phyloP scores from a whole-genome alignment of 2,329 filamentous ascomycete genomes.

The Fusarium nurragi region DNA sequence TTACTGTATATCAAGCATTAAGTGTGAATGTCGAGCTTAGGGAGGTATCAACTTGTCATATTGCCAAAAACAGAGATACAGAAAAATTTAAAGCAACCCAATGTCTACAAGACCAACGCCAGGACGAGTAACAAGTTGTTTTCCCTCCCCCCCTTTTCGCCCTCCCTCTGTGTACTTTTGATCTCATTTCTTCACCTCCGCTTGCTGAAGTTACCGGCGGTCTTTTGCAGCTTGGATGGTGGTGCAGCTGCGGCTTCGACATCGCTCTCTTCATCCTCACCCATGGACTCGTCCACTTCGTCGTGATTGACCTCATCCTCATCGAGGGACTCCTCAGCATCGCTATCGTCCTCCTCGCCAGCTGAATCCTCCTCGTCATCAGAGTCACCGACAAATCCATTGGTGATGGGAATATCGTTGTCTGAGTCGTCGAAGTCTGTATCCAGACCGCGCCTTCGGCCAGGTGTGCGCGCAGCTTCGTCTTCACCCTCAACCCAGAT shows the following conservation, averaged over 20 bases:
- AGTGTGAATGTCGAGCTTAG: slow-evolving; percentile 2
- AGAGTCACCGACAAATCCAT: slow-evolving; percentile 66
- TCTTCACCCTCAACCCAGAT: slow-evolving; percentile 91
- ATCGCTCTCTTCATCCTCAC: slow-evolving; percentile 66
- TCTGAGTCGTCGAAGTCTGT: slow-evolving; percentile 57
- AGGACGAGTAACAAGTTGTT: slow-evolving; percentile 34
- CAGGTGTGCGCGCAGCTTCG: slow-evolving; percentile 66
- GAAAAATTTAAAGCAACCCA: slow-evolving; percentile 36
- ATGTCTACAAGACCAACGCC: slow-evolving; percentile 46
- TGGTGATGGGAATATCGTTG: slow-evolving; percentile 64
- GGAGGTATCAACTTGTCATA: slow-evolving; percentile 45
- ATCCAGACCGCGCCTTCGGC: slow-evolving; percentile 49
- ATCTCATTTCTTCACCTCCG: slow-evolving; percentile 29
- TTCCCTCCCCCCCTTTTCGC: slow-evolving; percentile 7
- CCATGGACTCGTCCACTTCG: slow-evolving; percentile 63
- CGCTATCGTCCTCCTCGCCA: slow-evolving; percentile 53
- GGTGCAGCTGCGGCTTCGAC: slow-evolving; percentile 55
- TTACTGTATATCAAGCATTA: background rate
- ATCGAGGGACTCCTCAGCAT: slow-evolving; percentile 61
- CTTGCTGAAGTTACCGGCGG: slow-evolving; percentile 33
- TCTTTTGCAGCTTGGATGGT: slow-evolving; percentile 55
- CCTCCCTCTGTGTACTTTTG: slow-evolving; percentile 25
- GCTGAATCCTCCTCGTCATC: slow-evolving; percentile 66
- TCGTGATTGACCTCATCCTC: slow-evolving; percentile 69
- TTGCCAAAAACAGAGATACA: slow-evolving; percentile 43